Evolutionary conservation across 1,284 basidiomycete species (phyloP), one percentile per base, ranked within the genome.

Genomic region (Naganishia sp.): DNA sequence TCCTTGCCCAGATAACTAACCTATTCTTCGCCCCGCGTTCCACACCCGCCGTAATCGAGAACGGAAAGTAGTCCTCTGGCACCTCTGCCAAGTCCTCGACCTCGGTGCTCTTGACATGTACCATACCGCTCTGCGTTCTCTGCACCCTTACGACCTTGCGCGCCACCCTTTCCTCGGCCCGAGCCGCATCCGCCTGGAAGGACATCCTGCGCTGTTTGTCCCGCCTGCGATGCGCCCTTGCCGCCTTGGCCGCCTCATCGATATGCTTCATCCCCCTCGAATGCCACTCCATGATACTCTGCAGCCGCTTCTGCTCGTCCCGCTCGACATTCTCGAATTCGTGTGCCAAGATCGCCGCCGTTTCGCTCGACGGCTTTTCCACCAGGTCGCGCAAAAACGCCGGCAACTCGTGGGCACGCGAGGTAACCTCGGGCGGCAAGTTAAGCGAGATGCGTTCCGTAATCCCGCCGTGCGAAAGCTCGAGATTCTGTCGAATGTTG

Each of bases 1-100:
- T 9, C 6, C 23, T 43, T 25, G 13, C 25, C 6, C 13, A 6
- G 46, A 44, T 16, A 6, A 82, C 86, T 55, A 65, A 90, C 90
- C 89, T 84, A 73, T 98, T 98, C 83, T 98, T 94, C 13, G 87
- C 84, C 13, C 95, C 95, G 72, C 95, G 91, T 80, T 98, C 95
- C 4, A 99, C 85, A 2, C 92, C 95, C 4, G 95, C 95, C 0
- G 92, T 93, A 72, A 99, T 99, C 68, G 92, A 94, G 78, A 89
- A 97, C 11, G 74, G 94, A 86, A 82, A 95, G 87, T 66, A 79
- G 15, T 66, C 68, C 5, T 66, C 61, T 2, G 42, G n/a, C 11
- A 21, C 23, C 31, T 66, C 55, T 25, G 45, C 55, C 10, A 15
- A 50, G 49, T 25, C 44, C 54, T 28, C 57, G 28, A 66, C 64